Conservation (phyloP, 345 rosid genomes). For the Gossypium longicalyx region DNA sequence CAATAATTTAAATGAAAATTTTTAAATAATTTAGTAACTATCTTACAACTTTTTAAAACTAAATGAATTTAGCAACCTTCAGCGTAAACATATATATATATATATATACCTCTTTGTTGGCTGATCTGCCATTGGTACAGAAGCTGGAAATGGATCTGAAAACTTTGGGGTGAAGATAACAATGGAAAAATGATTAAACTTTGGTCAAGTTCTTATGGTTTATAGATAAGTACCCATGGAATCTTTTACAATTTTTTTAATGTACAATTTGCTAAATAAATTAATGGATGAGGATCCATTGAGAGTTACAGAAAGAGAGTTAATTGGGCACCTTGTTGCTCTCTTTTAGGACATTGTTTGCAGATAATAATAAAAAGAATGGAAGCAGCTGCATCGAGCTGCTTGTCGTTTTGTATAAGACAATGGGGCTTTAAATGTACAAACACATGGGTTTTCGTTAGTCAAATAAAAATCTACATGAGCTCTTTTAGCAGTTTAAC, state of each 20-base stretch:
- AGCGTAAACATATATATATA: too few species aligned
- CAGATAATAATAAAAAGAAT: not conserved
- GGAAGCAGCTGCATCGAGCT: not conserved
- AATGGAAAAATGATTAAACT: not conserved
- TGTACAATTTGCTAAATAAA: not conserved
- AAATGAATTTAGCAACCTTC: too few species aligned
- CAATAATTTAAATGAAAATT: too few species aligned
- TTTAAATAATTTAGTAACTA: too few species aligned
- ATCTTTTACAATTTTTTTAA: too few species aligned
- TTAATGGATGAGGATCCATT: not conserved
- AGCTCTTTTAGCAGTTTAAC: too few species aligned
- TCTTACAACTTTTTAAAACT: too few species aligned
- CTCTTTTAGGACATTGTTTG: not conserved
- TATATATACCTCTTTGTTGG: conserved; percentile 6
- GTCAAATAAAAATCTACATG: too few species aligned
- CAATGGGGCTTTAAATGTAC: too few species aligned
- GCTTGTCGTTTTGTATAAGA: not conserved
- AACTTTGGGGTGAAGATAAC: not conserved
- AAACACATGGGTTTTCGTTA: not conserved
- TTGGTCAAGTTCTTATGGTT: not conserved
- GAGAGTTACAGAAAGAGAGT: not conserved
- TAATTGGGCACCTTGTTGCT: not conserved
- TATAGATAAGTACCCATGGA: too few species aligned
- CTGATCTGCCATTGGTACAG: not conserved
- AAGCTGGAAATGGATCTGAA: not conserved